A percentile compares a stretch with the other conserved stretches of the same genome.
phyloP scores from a whole-genome alignment of 805 yeast species.

The Pichia insulana region DNA sequence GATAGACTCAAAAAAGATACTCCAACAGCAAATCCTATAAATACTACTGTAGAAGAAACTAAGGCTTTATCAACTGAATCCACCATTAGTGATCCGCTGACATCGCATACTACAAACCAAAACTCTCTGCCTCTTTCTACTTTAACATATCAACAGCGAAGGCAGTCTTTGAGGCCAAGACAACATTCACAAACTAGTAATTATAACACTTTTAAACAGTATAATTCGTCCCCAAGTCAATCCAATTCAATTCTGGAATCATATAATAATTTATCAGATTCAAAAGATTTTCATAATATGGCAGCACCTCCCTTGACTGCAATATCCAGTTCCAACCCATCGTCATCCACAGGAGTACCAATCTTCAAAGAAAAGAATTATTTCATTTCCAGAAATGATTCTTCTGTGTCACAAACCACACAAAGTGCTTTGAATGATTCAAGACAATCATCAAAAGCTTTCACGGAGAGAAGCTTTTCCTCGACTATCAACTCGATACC shows the following conservation, averaged over 20 bases:
- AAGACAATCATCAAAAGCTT: constrained; percentile 14
- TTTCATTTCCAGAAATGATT: constrained; percentile 6
- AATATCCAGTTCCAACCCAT: background rate
- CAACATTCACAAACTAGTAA: background rate
- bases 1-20: background rate
- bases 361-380: constrained; percentile 7
- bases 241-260: background rate
- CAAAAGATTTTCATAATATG: background rate
- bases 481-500: constrained; percentile 10
- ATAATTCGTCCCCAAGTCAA: too few relatives aligned
- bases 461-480: constrained; percentile 6
- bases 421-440: constrained; percentile 1
- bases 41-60: too few relatives aligned
- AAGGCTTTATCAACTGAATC: background rate
- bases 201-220: too few relatives aligned
- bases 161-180: constrained; percentile 1
- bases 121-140: background rate
- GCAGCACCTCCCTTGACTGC: constrained; percentile 1
- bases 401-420: constrained; percentile 1
- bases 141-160: background rate
- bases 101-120: background rate
- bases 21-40: too few relatives aligned
- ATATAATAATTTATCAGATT: background rate
- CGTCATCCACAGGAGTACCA: background rate
- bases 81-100: background rate